Evolutionary conservation across 1,284 basidiomycete genomes (phyloP), one percentile per base, ranked within the genome.

Genomic region (Ceratorhiza oryzae-sativae): DNA sequence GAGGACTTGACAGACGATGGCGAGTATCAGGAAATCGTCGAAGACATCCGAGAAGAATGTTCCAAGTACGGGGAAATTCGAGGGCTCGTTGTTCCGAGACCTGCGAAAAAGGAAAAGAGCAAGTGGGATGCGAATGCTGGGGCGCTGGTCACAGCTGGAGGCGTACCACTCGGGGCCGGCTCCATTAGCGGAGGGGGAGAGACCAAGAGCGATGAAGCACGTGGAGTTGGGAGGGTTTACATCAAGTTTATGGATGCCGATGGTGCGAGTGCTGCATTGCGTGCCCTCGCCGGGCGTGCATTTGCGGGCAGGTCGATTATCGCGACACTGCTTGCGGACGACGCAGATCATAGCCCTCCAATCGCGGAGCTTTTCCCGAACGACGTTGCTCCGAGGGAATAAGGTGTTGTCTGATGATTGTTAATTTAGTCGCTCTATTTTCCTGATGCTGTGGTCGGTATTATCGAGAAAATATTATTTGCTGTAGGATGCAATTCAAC

Each of bases 1-100:
- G 97, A 99, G 71, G 97, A 99, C 79, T 86, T 99, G 70, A 82
- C 87, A 30, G 91, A 96, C 78, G 97, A 98, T 80, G 84, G 90
- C 74, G 97, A 99, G 78, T 99, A 97, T 79, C 87, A 87, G 20
- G 97, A 99, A 77, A 89, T 99, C 71, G 88, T 94, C 75, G 95
- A 97, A 78, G 97, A 99, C 80, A 90, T 99, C 78, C 92, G 92
- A 77, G 93, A 97, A 75, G 97, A 99, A 82, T 95, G 93, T 77
- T 84, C 84, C 18, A 91, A 88, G 78, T 95, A 91, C 79, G 96
- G 96, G 18, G 78, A 80, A 10, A 90, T 98, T 39, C 90, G 92
- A 75, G 94, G 96, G 78, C 85, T 98, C 70, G 87, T 93, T 70
- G 92, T 98, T 77, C 95, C 96, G 25, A 84, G 95, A 56, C 95